These are phyloP conservation scores for Fusarium begoniae DNA, from an alignment of 2,329 filamentous ascomycete genomes.

Conservation along the genomic window DNA sequence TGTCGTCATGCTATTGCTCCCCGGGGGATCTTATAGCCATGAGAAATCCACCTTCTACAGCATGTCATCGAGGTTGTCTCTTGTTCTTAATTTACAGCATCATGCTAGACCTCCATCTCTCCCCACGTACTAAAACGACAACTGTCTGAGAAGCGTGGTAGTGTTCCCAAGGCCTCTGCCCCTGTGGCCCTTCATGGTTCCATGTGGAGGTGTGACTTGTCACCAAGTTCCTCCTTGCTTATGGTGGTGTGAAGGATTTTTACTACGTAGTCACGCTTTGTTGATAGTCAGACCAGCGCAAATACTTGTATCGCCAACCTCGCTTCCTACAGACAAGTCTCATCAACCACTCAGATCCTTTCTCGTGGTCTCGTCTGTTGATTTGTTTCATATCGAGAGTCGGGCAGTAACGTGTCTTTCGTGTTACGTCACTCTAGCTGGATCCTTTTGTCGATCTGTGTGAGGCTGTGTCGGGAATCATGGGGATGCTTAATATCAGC, in stretches of 20 bases:
- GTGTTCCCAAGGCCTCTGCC: neutral
- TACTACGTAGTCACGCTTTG: neutral
- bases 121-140: conserved; percentile 10
- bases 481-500: conserved; percentile 11
- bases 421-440: conserved; percentile 28
- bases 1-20: conserved; percentile 29
- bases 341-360: conserved; percentile 3
- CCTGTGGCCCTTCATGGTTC: conserved; percentile 11
- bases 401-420: conserved; percentile 8
- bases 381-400: neutral
- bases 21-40: conserved; percentile 27
- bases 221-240: neutral
- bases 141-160: conserved; percentile 14
- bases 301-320: conserved; percentile 7
- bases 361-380: neutral
- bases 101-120: neutral
- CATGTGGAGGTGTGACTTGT: conserved; percentile 8
- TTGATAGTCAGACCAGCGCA: neutral
- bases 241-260: neutral
- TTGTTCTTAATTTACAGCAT: neutral
- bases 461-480: conserved; percentile 27
- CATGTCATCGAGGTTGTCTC: conserved; percentile 5
- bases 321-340: neutral
- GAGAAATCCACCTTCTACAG: neutral
- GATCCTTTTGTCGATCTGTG: conserved; percentile 27